phyloP scores from a whole-genome alignment of 768 basidiomycete species.

The Phlegmacium glaucopus region DNA sequence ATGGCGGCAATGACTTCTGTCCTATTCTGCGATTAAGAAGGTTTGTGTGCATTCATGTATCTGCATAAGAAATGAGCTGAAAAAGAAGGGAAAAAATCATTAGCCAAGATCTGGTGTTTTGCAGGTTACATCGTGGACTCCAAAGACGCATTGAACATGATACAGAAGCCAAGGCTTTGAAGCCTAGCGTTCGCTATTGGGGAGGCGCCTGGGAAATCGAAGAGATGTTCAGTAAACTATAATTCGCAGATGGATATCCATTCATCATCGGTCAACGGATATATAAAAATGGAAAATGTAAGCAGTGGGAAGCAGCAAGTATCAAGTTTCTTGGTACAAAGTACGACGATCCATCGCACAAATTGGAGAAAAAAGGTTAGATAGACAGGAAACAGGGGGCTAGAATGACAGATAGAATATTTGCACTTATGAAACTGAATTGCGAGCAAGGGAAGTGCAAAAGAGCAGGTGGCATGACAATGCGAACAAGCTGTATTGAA shows the following conservation, averaged over 20 bases:
- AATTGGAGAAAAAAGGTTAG: constrained; percentile 9
- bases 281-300: constrained; percentile 12
- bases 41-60: constrained; percentile 37
- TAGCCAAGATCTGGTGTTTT: constrained; percentile 83
- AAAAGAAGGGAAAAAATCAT: background rate
- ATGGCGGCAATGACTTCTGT: constrained; percentile 95
- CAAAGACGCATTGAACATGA: constrained; percentile 76
- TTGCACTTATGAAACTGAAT: constrained; percentile 5
- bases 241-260: constrained; percentile 12
- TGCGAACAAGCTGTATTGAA: background rate
- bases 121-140: constrained; percentile 74
- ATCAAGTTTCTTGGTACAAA: constrained; percentile 15
- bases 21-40: constrained; percentile 78
- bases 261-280: constrained; percentile 19
- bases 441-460: background rate
- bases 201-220: constrained; percentile 96
- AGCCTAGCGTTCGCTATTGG: constrained; percentile 80
- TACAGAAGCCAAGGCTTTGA: constrained; percentile 59
- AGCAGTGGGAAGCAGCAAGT: constrained; percentile 15
- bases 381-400: constrained; percentile 1
- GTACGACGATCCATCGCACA: constrained; percentile 9
- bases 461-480: background rate
- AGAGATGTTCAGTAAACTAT: constrained; percentile 60
- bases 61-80: background rate
- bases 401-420: background rate